Evolutionary conservation across 805 yeast genomes (phyloP), one percentile per base, ranked within the genome.

Genomic region (Vanderwaltozyma verrucispora): DNA sequence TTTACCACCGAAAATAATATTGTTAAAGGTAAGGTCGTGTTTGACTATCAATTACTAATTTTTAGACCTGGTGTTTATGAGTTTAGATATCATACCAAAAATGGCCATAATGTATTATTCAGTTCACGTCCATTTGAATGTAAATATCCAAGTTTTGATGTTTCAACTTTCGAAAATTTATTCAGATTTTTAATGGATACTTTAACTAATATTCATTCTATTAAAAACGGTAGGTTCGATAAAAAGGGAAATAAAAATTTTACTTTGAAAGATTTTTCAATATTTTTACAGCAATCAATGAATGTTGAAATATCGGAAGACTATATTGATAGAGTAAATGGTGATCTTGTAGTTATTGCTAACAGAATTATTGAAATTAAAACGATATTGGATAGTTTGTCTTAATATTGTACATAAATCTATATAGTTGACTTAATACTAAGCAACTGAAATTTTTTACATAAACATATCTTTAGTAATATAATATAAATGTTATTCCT

Each of bases 1-100:
- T 33, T 33, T 18, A 17, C 4, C 12, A 27, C 25, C 3, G 6
- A 21, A 12, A 48, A 43, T 15, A 48, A 46, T 3, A 42, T 43
- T 18, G 50, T 58, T 8, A 44, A 52, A 4, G 88, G 89, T 1
- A 44, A 53, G 9, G 64, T 72, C 6, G 59, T 48, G 11, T 83
- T 83, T 48, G 51, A 60, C 7, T 64, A 66, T 8, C 8, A 28
- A 7, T 16, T 34, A 6, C 16, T 34, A 10, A 28, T 28, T 15
- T 34, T 19, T n/a, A 30, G 29, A 13, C 37, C 37, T 3, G 37
- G 37, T 17, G n/a, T 35, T 3, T 35, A 35, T 24, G 33, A 30
- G 24, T 23, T 35, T 14, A 30, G 37, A 29, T 35, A 35, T 18
- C 33, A 35, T 17, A 23, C 21, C 12, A 29, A 35, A 8, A 29